Base-by-base conservation (phyloP, 2,329 filamentous ascomycete species). In the Blastomyces silverae region DNA sequence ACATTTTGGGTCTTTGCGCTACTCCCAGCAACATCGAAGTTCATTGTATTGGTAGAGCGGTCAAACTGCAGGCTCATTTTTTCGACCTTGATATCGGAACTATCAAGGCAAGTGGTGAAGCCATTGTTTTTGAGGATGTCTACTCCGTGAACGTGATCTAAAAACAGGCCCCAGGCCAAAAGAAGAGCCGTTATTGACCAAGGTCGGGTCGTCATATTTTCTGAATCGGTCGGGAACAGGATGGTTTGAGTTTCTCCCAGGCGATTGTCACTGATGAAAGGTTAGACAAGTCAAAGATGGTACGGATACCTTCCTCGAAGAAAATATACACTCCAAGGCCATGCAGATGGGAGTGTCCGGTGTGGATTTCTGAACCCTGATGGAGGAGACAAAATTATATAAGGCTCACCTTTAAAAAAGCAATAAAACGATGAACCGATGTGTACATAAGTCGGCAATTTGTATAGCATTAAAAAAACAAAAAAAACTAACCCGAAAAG, bases 81-180 rank as follows among this genome's bases (percentile, higher is more conserved):
- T 69, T 91, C 81, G 63, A 97, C 88, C 67, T 83, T 83, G 71
- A 97, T 87, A 70, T 84, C 78, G 65, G 81, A 76, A 58, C 75
- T 73, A 13, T 72, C 69, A 71, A 83, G 71, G 78, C 94, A 97
- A 68, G 87, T 87, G 72, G 82, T 85, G 79, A 94, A 96, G 66
- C 92, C 90, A 67, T 84, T 85, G 31, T 92, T 97, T 73, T 88
- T 85, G 65, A 99, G 84, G 65, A 95, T 81, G 70, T 93, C 87
- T 67, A 79, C 82, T 64, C 85, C 90, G 66, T 89, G 74, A 63
- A 83, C 88, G 28, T 70, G 70, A 56, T 67, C 39, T 57, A 74
- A 71, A 50, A 73, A 64, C 28, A 73, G 61, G 65, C 69, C 69
- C 68, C 75, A 67, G 44, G 70, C 70, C 61, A 73, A 62, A 42